Evolutionary conservation across 2,329 filamentous ascomycete genomes (phyloP).

Genomic region (Fusarium xylarioides): DNA sequence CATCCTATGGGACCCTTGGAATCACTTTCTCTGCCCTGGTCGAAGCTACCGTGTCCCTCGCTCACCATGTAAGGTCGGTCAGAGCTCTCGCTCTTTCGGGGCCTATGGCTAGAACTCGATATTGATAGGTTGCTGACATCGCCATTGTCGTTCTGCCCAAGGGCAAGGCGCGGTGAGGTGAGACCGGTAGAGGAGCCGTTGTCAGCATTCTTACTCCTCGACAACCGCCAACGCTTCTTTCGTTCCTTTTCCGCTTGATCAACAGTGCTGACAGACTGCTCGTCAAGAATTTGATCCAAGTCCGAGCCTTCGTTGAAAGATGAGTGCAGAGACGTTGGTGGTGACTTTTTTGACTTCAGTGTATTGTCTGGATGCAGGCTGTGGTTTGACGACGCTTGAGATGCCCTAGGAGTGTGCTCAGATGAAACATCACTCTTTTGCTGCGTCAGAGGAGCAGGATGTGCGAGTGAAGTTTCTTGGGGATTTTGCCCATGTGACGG

Average conservation of each 20-base stretch:
- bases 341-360: slow-evolving; percentile 75
- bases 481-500: slow-evolving; percentile 9
- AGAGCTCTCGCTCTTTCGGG: slow-evolving; percentile 61
- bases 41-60: slow-evolving; percentile 52
- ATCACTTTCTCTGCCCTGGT: slow-evolving; percentile 56
- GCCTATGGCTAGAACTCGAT: slow-evolving; percentile 65
- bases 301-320: slow-evolving; percentile 85
- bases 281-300: slow-evolving; percentile 73
- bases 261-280: slow-evolving; percentile 51
- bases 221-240: slow-evolving; percentile 77
- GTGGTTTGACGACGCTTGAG: slow-evolving; percentile 55
- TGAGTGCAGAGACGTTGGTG: slow-evolving; percentile 79
- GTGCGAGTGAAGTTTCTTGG: slow-evolving; percentile 32
- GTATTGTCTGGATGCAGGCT: slow-evolving; percentile 56
- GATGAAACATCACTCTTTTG: slow-evolving; percentile 49
- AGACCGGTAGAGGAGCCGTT: slow-evolving; percentile 54
- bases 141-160: slow-evolving; percentile 71
- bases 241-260: slow-evolving; percentile 71
- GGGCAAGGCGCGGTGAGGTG: slow-evolving; percentile 54
- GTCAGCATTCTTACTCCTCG: slow-evolving; percentile 69
- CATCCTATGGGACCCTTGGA: slow-evolving; percentile 63
- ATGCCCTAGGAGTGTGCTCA: slow-evolving; percentile 58
- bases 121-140: slow-evolving; percentile 75
- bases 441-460: slow-evolving; percentile 22
- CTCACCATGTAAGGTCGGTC: slow-evolving; percentile 53